Evolutionary conservation across 2,329 filamentous ascomycete species (phyloP), one percentile per base, ranked within the genome.

Genomic region (Penicillium sp.): DNA sequence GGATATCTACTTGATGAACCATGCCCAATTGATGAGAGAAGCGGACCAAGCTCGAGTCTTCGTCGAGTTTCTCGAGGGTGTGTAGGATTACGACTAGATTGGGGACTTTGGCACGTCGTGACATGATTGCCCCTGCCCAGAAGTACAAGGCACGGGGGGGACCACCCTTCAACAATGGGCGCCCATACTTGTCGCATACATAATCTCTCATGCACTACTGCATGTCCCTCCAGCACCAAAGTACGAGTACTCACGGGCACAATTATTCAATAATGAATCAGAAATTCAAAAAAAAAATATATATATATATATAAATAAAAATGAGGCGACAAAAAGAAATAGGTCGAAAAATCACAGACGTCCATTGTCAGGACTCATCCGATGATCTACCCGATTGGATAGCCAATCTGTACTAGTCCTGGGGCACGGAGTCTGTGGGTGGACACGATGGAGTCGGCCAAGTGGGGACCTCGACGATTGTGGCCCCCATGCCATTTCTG

Each of bases 311-410:
- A 22, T 22, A 22, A 22, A 22, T 22, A 28, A 45, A 28, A 52
- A 52, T 35, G n/a, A 53, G 19, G 26, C n/a, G 40, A n/a, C 22
- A 51, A 51, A 40, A 22, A 22, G 19, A 26, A 33, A 54, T 22
- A 40, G n/a, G 49, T 11, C 40, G 2, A 25, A 49, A 45, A 48
- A 48, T 42, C 19, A 42, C n/a, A 57, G 55, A 56, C 60, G 57
- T 55, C 57, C 59, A 51, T 30, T 33, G 53, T 61, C 55, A 52
- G 55, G 59, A 45, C 60, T 60, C 55, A 55, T 63, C 61, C 11
- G 30, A 33, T 33, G 30, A 33, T 33, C 30, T 62, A 58, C 59
- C 61, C 61, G 57, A 65, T 61, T 60, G 48, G 35, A 52, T 52
- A 16, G 52, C 62, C 59, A 58, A 66, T 58, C 60, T 64, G 59